phyloP scores from a whole-genome alignment of 768 basidiomycete species.

The Suillus ampliporus region DNA sequence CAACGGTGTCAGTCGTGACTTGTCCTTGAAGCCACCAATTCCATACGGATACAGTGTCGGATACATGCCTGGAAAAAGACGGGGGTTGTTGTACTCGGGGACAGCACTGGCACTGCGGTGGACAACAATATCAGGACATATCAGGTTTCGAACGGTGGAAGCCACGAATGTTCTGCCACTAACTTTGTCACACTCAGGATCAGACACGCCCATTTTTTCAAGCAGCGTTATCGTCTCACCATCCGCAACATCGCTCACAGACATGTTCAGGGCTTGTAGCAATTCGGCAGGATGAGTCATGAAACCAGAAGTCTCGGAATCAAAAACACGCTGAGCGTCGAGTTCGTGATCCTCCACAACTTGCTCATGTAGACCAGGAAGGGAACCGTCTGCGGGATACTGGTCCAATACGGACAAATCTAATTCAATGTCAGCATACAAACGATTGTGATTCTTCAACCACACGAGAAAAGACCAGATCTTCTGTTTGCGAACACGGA shows the following conservation, averaged over 20 bases:
- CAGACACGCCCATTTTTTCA: conserved; percentile 38
- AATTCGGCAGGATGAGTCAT: conserved; percentile 25
- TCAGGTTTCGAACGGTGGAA: conserved; percentile 32
- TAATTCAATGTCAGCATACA: conserved; percentile 9
- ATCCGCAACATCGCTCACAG: not conserved
- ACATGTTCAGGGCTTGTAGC: not conserved
- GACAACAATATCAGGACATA: conserved; percentile 30
- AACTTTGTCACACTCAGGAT: conserved; percentile 32
- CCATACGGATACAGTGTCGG: conserved; percentile 51
- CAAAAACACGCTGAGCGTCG: conserved; percentile 20
- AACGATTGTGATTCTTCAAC: conserved; percentile 4
- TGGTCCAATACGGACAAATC: not conserved
- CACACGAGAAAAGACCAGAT: conserved; percentile 14
- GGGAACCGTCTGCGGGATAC: conserved; percentile 9
- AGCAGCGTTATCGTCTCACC: conserved; percentile 14
- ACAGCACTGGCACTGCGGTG: conserved; percentile 26
- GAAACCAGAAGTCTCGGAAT: conserved; percentile 34
- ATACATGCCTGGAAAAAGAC: conserved; percentile 44
- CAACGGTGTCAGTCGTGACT: conserved; percentile 10
- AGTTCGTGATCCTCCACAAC: conserved; percentile 24
- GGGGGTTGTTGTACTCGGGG: conserved; percentile 40
- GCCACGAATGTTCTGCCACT: conserved; percentile 29
- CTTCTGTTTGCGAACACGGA: not conserved
- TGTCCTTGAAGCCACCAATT: conserved; percentile 37
- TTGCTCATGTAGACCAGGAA: not conserved